Evolutionary conservation across 2,329 filamentous ascomycete species (phyloP).

Genomic region (Herpotrichia juniperi): DNA sequence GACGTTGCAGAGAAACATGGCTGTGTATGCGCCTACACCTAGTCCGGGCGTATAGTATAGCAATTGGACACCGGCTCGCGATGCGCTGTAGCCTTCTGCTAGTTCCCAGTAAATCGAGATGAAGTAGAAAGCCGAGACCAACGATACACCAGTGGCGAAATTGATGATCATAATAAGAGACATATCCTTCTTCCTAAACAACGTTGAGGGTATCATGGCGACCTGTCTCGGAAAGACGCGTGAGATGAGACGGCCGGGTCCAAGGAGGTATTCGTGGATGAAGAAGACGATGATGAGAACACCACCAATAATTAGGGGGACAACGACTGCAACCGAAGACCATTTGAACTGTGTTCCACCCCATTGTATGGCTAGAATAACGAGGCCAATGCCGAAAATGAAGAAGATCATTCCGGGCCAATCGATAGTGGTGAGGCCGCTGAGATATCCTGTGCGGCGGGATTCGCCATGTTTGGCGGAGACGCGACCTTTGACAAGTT

Average conservation of each 20-base stretch:
- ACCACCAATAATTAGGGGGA: slow-evolving; percentile 59
- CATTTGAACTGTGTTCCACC: slow-evolving; percentile 65
- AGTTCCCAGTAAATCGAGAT: slow-evolving; percentile 71
- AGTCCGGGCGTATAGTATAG: slow-evolving; percentile 70
- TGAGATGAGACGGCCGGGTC: slow-evolving; percentile 55
- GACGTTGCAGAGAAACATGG: slow-evolving; percentile 65
- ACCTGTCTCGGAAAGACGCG: slow-evolving; percentile 60
- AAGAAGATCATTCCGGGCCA: slow-evolving; percentile 42
- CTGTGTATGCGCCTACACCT: slow-evolving; percentile 63
- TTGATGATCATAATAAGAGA: slow-evolving; percentile 67
- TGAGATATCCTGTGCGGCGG: slow-evolving; percentile 40
- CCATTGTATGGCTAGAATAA: slow-evolving; percentile 55
- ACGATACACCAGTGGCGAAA: slow-evolving; percentile 62
- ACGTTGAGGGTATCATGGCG: slow-evolving; percentile 68
- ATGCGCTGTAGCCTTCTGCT: slow-evolving; percentile 60
- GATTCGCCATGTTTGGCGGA: slow-evolving; percentile 40
- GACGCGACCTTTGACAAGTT: slow-evolving; percentile 61
- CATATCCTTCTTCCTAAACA: slow-evolving; percentile 65
- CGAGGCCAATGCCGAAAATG: slow-evolving; percentile 40
- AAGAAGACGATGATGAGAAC: slow-evolving; percentile 56
- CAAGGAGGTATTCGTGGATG: slow-evolving; percentile 60
- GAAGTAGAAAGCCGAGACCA: slow-evolving; percentile 69
- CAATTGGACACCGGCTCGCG: slow-evolving; percentile 55
- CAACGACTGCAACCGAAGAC: slow-evolving; percentile 60
- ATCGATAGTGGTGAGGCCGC: slow-evolving; percentile 53